Base-by-base conservation (phyloP, 495 filamentous ascomycete species). In the Aspergillus coremiiformis region DNA sequence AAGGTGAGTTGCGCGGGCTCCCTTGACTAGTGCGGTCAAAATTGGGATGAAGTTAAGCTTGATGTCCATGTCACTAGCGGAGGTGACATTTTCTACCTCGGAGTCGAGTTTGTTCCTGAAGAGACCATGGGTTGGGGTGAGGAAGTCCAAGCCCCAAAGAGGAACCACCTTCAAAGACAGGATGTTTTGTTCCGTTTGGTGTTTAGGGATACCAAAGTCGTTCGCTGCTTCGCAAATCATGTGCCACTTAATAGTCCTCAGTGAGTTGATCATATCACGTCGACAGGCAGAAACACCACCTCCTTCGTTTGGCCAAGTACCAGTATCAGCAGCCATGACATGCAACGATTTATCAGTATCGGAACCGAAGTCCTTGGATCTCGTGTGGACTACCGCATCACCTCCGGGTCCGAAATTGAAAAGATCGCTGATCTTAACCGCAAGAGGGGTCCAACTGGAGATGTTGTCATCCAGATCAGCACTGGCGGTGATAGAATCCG, bases 281-380 rank as follows among this genome's bases (percentile, higher is more conserved):
- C 82, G 78, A 66, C 82, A 85, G 23, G 80, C 80, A 39, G 81
- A 84, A 15, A 85, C 81, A 59, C 82, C 82, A 51, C 82, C 82
- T 47, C 78, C 79, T 57, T 83, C 78, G 46, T 84, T 83, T 0
- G 82, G 82, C 82, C 82, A 85, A 26, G 80, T 84, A 12, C 80
- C 80, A 30, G 71, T 83, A 59, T 85, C 82, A 11, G 79, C 75
- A 39, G 81, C 80, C 56, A 85, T 72, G 47, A 85, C 80, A 53
- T 83, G 81, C 12, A 85, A 71, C 5, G 65, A 72, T 30, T 76
- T 69, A 15, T 78, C 72, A 8, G 70, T 81, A 57, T 84, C 82
- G 1, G 63, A 62, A 32, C 67, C 63, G 46, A 71, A 62, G 49
- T 73, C 68, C 50, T 70, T 72, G 0, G 72, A 73, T 12, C 69